Base-by-base conservation (phyloP, 2,329 filamentous ascomycete genomes). In the Diaporthe vexans region DNA sequence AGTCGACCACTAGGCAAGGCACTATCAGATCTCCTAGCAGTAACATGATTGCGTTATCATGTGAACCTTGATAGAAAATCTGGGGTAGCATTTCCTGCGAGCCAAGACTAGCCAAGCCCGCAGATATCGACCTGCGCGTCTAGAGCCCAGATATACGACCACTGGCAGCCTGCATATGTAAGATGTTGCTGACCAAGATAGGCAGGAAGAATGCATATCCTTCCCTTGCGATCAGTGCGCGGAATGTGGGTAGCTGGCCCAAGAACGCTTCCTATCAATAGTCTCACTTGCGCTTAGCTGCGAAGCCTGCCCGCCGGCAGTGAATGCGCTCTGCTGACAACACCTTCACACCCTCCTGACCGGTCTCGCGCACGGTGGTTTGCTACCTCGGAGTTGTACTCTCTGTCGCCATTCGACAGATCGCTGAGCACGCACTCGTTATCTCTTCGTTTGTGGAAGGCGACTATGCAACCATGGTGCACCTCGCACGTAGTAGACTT, bases 41-140 rank as follows among this genome's bases (percentile, higher is more conserved):
- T 51, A 68, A 13, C 33, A 40, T 35, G n/a, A 40, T 35, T 8
- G 8, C 48, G 48, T 68, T 68, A 68, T 68, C 63, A 29, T 54
- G 48, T 40, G 63, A 68, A 40, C 33, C 63, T 68, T 68, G 48
- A 68, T 68, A 68, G 63, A 68, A 67, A 68, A 68, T 35, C 63
- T 40, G 63, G 63, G 63, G 63, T 68, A 54, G 11, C 48, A 68
- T 54, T 52, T 68, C 9, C 63, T 68, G 63, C 63, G 48, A 26
- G 63, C 63, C 63, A 68, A 68, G 63, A 40, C 9, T 11, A 68
- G 63, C 63, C 63, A 68, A 68, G 63, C 33, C 63, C 48, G 21
- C 15, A 26, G n/a, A 68, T 68, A 68, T 68, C 10, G 63, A 40
- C 8, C 48, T 54, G 48, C 33, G 17, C 63, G 48, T 54, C 48